phyloP scores from a whole-genome alignment of 1,284 basidiomycete species.

The Blastosporella zonata region DNA sequence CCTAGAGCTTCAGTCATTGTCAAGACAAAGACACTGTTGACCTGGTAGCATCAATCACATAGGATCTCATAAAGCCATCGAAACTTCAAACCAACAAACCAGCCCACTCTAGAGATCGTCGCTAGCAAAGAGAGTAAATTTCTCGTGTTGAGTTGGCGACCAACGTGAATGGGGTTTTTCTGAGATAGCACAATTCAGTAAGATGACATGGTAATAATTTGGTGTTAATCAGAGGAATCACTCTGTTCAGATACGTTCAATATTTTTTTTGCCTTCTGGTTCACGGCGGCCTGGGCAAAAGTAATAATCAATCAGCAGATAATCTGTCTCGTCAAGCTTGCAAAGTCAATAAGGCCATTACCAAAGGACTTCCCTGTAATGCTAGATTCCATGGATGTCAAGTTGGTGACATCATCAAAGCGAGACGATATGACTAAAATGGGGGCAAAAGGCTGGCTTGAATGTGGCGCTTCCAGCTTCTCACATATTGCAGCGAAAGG shows the following conservation, averaged over 20 bases:
- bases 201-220: background rate
- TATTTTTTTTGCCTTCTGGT: background rate
- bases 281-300: background rate
- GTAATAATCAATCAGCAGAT: no score
- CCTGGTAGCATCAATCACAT: constrained; percentile 4
- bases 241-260: background rate
- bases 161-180: background rate
- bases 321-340: background rate
- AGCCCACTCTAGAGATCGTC: no score
- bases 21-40: constrained; percentile 1
- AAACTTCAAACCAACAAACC: background rate
- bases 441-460: no score
- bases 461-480: no score
- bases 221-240: background rate
- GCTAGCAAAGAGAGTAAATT: no score
- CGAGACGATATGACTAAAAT: no score
- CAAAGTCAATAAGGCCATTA: no score
- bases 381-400: no score
- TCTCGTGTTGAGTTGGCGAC: background rate
- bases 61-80: constrained; percentile 11
- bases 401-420: no score
- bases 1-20: constrained; percentile 2
- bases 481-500: no score
- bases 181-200: background rate
- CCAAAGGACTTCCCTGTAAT: no score